These are phyloP conservation scores for Nemania sp. DNA, from an alignment of 2,329 filamentous ascomycete species.

Conservation along the genomic window DNA sequence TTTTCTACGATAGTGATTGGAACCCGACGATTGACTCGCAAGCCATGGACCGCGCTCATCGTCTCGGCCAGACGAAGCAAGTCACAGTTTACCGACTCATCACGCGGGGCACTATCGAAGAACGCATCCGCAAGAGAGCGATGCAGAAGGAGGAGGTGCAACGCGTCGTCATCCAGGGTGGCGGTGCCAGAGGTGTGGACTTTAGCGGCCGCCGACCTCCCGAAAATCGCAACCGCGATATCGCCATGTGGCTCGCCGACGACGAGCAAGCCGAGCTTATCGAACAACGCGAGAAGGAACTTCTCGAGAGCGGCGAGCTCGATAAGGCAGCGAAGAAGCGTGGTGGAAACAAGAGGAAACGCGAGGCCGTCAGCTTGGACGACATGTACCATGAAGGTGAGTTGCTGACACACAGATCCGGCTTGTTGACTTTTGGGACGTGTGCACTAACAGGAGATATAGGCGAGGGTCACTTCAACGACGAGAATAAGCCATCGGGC, in stretches of 20 bases:
- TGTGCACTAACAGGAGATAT: constrained; percentile 41
- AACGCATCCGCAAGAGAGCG: constrained; percentile 94
- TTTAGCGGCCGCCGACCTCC: constrained; percentile 88
- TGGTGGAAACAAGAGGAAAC: constrained; percentile 60
- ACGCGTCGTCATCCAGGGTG: constrained; percentile 92
- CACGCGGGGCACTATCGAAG: constrained; percentile 94
- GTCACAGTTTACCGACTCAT: constrained; percentile 98
- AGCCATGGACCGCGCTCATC: constrained; percentile 98
- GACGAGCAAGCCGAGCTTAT: constrained; percentile 95
- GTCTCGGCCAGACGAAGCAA: constrained; percentile 92
- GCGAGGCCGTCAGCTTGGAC: constrained; percentile 72
- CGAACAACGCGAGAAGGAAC: constrained; percentile 87
- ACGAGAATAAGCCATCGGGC: constrained; percentile 80
- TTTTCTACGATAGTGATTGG: constrained; percentile 99
- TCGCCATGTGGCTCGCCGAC: constrained; percentile 97
- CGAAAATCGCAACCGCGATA: constrained; percentile 96
- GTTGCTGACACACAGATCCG: constrained; percentile 43
- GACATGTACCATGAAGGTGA: constrained; percentile 99
- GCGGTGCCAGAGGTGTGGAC: constrained; percentile 84
- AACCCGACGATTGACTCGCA: constrained; percentile 98
- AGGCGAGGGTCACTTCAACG: constrained; percentile 98
- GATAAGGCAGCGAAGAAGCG: constrained; percentile 67
- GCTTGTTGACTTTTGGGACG: not conserved
- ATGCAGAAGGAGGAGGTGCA: constrained; percentile 99
- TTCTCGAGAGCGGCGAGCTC: constrained; percentile 72